These are phyloP conservation scores for Larix kaempferi DNA, from an alignment of 75 land plant species.

Conservation along the genomic window DNA sequence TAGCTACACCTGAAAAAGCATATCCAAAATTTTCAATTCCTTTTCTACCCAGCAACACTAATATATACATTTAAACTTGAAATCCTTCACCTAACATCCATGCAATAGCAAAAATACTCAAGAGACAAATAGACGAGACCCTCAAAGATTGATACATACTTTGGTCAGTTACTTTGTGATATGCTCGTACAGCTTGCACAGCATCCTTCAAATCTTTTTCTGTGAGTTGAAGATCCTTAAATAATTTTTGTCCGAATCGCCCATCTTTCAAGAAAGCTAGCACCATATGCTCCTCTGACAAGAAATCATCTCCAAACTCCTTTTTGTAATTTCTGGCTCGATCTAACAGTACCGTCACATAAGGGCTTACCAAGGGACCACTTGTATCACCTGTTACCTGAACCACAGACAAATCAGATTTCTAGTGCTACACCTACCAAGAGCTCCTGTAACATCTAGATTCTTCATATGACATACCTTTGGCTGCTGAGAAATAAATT, in stretches of 20 bases:
- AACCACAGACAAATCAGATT: background rate
- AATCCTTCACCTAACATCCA: background rate
- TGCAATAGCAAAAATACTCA: background rate
- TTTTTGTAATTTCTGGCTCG: constrained; percentile 59
- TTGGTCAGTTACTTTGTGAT: constrained; percentile 77
- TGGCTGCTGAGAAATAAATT: constrained; percentile 60
- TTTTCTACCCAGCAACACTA: background rate
- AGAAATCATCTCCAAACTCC: constrained; percentile 73
- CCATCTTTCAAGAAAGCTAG: constrained; percentile 57
- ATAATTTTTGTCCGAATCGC: constrained; percentile 69
- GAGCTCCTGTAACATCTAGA: background rate
- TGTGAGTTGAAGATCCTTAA: constrained; percentile 57
- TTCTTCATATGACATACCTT: constrained; percentile 32
- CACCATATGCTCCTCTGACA: constrained; percentile 81
- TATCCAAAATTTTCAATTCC: background rate
- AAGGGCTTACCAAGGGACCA: constrained; percentile 57
- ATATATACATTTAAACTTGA: background rate
- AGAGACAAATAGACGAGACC: background rate
- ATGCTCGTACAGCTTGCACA: constrained; percentile 58
- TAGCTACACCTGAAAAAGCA: background rate
- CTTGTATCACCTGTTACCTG: constrained; percentile 59
- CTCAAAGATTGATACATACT: constrained; percentile 29
- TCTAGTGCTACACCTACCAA: background rate
- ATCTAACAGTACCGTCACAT: constrained; percentile 46
- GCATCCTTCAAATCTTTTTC: constrained; percentile 51